A percentile compares a stretch with the other conserved stretches of the same genome.
Evolutionary conservation across 495 filamentous ascomycete genomes (phyloP).

Genomic region (Xylaria telfairii): DNA sequence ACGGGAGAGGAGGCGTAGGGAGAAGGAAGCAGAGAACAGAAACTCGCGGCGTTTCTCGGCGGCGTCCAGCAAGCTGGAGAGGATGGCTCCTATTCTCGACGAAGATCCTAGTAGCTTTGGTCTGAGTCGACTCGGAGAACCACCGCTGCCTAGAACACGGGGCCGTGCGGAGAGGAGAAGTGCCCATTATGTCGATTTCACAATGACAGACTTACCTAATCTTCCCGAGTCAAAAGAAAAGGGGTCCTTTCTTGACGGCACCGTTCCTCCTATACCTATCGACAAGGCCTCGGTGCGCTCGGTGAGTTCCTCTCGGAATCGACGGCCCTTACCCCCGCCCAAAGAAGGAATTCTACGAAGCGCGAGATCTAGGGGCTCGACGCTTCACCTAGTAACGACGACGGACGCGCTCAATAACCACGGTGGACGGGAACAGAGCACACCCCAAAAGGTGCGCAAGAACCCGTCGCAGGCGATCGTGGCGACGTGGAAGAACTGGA

Average conservation of each 20-base stretch:
- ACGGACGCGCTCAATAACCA: constrained; percentile 47
- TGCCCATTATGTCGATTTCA: constrained; percentile 55
- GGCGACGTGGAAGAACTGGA: constrained; percentile 78
- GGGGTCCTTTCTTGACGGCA: constrained; percentile 45
- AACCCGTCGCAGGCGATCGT: constrained; percentile 56
- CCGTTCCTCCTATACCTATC: constrained; percentile 67
- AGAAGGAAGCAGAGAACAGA: constrained; percentile 81
- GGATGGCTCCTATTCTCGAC: constrained; percentile 71
- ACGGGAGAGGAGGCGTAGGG: constrained; percentile 82
- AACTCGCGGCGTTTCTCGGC: constrained; percentile 81
- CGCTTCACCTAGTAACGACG: constrained; percentile 78
- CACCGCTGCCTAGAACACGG: constrained; percentile 64
- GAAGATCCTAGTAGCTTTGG: constrained; percentile 57
- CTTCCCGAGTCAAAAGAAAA: constrained; percentile 67
- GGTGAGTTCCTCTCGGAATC: constrained; percentile 68
- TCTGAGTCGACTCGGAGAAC: constrained; percentile 41
- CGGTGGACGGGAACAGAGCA: constrained; percentile 33
- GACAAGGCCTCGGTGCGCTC: constrained; percentile 81
- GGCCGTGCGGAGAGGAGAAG: constrained; percentile 59
- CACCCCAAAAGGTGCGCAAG: constrained; percentile 51
- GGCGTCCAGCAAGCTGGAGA: constrained; percentile 82
- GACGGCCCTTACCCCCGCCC: constrained; percentile 79
- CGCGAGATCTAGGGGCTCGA: constrained; percentile 74
- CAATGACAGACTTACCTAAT: constrained; percentile 69
- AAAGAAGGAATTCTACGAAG: constrained; percentile 72